Base-by-base conservation (phyloP, 1,284 basidiomycete species). In the Polyporus tsugae region DNA sequence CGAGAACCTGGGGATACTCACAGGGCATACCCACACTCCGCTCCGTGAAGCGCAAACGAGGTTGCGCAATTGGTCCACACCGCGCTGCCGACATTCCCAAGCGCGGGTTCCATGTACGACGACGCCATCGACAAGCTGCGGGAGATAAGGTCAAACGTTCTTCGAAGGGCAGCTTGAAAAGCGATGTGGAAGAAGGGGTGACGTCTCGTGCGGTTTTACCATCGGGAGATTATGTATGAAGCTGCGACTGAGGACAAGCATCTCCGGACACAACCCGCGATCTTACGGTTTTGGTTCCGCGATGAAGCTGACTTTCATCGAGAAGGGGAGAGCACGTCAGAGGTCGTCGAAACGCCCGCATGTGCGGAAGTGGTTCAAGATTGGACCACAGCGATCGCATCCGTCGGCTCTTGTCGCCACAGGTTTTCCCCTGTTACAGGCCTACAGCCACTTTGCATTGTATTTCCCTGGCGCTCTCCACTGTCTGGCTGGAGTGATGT, bases 21-120 rank as follows among this genome's bases (percentile, higher is more conserved):
- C 75, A 75, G 65, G 15, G 73, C 72, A 53, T 66, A 72, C 0
- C 75, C 74, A 57, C 75, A 76, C 41, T 75, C 73, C 1, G 73
- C 70, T 19, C 70, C 70, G 2, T 66, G 70, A 17, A 67, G 59
- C 22, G 46, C 62, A n/a, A 22, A 42, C 11, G 65, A 39, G 7
- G 35, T 68, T 0, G 62, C 49, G 46, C 72, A 73, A 6, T 49
- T 42, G 2, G 62, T 62, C 72, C 72, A 73, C 25, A 70, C 42
- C 7, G 71, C 57, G 25, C 65, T 59, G 29, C 69, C 66, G 10
- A 69, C 44, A 33, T 29, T 29, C 25, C 52, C 52, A 5, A 33
- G 25, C 25, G 52, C 52, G 25, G 33, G 52, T 29, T 53, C 25
- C 25, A 53, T 53, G 25, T 13, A 33, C 25, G n/a, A 39, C 9